Evolutionary conservation across 805 yeast genomes (phyloP).

Genomic region (Scheffersomyces coipomensis): DNA sequence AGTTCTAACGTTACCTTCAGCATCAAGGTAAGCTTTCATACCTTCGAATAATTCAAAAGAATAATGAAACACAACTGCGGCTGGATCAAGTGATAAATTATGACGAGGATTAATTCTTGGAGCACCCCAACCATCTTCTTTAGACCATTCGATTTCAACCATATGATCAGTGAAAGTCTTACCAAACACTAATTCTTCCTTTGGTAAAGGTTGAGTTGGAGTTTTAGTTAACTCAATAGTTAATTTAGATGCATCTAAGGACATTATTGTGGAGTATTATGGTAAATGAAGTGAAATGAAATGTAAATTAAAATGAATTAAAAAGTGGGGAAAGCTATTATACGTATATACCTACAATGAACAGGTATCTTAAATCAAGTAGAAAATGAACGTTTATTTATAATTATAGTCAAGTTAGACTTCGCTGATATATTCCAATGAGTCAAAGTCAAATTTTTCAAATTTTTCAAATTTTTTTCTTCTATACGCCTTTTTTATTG

Average conservation of each 20-base stretch:
- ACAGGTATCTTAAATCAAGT: no score
- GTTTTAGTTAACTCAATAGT: slow-evolving; percentile 33
- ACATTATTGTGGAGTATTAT: slow-evolving; percentile 11
- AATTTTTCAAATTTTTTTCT: no score
- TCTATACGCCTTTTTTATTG: no score
- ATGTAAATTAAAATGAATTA: no score
- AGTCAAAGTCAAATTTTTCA: no score
- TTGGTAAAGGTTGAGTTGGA: slow-evolving; percentile 35
- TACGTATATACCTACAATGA: no score
- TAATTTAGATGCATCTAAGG: slow-evolving; percentile 39
- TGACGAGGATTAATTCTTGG: slow-evolving; percentile 89
- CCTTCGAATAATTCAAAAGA: slow-evolving; percentile 96
- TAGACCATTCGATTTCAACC: slow-evolving; percentile 82
- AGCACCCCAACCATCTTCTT: slow-evolving; percentile 76
- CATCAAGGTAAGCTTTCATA: slow-evolving; percentile 80
- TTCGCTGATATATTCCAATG: no score
- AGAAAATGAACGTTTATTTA: no score
- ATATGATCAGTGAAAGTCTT: slow-evolving; percentile 80
- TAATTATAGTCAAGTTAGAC: no score
- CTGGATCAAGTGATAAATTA: slow-evolving; percentile 75
- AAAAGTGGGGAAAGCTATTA: no score
- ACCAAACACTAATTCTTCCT: slow-evolving; percentile 42
- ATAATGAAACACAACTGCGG: slow-evolving; percentile 88
- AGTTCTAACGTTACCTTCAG: slow-evolving; percentile 65
- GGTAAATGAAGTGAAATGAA: background rate